These are phyloP conservation scores for Daldinia decipiens DNA, from an alignment of 495 filamentous ascomycete genomes.

Conservation along the genomic window DNA sequence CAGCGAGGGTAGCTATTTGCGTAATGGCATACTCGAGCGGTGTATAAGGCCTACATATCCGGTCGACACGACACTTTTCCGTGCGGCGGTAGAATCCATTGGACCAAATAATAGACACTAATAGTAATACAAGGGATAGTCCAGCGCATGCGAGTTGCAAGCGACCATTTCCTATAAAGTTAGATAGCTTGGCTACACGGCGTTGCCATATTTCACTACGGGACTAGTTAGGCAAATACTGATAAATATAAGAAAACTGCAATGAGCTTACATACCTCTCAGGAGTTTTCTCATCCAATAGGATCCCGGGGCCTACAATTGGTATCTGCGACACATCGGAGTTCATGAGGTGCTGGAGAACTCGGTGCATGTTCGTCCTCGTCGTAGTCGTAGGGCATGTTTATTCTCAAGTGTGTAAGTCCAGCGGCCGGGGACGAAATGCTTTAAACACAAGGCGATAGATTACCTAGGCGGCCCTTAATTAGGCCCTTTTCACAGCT, in stretches of 20 bases:
- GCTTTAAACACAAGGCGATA: constrained; percentile 2
- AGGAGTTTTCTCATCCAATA: constrained; percentile 7
- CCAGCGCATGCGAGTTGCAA: constrained; percentile 22
- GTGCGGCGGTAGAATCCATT: constrained; percentile 11
- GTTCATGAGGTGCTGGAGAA: constrained; percentile 22
- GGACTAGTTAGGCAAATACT: constrained; percentile 8
- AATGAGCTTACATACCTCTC: constrained; percentile 14
- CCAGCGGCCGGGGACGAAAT: constrained; percentile 7
- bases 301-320: constrained; percentile 11
- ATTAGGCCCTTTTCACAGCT: not conserved
- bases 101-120: constrained; percentile 10
- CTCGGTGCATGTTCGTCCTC: constrained; percentile 20
- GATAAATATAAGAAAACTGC: not conserved
- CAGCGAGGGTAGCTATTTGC: constrained; percentile 15
- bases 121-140: constrained; percentile 19
- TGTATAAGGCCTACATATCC: constrained; percentile 3
- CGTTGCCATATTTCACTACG: constrained; percentile 26
- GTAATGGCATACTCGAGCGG: constrained; percentile 19
- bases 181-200: constrained; percentile 10
- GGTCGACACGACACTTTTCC: not conserved
- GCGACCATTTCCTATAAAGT: constrained; percentile 24
- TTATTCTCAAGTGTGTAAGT: constrained; percentile 3
- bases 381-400: constrained; percentile 9
- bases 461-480: too few relatives aligned
- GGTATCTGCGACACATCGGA: constrained; percentile 12